Evolutionary conservation across 805 yeast genomes (phyloP), one percentile per base, ranked within the genome.

Genomic region (Starmerella cellae): DNA sequence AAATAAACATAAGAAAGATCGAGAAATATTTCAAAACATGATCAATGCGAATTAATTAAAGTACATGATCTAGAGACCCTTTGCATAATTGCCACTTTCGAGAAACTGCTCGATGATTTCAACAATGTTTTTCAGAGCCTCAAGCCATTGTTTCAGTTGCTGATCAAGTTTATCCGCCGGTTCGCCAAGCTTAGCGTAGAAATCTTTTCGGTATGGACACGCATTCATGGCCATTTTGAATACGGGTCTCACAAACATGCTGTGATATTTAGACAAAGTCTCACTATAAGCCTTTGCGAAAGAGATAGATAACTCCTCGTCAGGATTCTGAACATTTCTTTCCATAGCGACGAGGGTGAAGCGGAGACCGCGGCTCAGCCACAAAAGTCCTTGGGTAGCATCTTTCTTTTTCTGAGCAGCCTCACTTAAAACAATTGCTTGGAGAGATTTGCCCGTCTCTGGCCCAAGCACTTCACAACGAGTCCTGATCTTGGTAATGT

Each of bases 221-320:
- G 94, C 93, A 62, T 81, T 82, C 95, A 84, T 85, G 38, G 95
- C 95, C 60, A 85, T 70, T 61, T 82, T 82, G 73, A 84, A 84
- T 41, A 85, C 75, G 22, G 94, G 94, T 57, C 79, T 80, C 48
- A 84, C 70, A 55, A 84, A 67, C 71, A 84, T 74, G 41, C 79
- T 77, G 65, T 84, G 95, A 64, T 75, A 78, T 62, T 84, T 76
- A 46, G 79, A 71, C 59, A 84, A 71, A 4, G 95, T 84, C 64
- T 79, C 80, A 48, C 69, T 57, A 66, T 84, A 84, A n/a, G 94
- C 81, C 54, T 77, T 80, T 41, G 85, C 82, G 69, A 84, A 84
- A 26, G 93, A 75, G 57, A 69, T 73, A 43, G 79, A 66, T 59
- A 84, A 68, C 64, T 84, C 95, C 48, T 65, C 63, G 37, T 53